Evolutionary conservation across 202 grass and related monocot genomes (phyloP), one percentile per base, ranked within the genome.

Genomic region (Tripidium arundinaceum): DNA sequence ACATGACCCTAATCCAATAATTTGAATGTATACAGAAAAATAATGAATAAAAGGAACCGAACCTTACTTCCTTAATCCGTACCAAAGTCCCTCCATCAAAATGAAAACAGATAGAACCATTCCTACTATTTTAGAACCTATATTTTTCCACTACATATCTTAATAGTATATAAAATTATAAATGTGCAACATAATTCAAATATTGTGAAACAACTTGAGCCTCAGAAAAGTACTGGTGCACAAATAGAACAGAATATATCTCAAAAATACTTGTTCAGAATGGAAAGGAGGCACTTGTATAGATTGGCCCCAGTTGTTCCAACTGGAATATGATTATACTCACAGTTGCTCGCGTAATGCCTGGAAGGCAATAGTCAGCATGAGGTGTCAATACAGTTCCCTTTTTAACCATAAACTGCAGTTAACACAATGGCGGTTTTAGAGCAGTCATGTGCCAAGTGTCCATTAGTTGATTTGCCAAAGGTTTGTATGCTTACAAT

Each of bases 341-440:
- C 89, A 98, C 95, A 78, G 90, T 98, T 72, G 88, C 88, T 31
- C 95, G 90, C 8, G 95, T 98, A 62, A 98, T 98, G 74, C 95
- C 95, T 29, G 95, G 95, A 88, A 98, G 92, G 82, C 95, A 98
- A 80, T 98, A 98, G 70, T 98, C 92, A 77, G 95, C 95, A 95
- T 98, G 95, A 86, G 95, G 95, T 83, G 95, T 98, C 63, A 81
- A 72, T 75, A 98, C 88, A 29, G 86, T 83, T 16, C 95, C 92
- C 84, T 94, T 98, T 79, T 98, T 98, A 61, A 98, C 95, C 90
- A 98, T 91, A 80, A 98, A 98, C 95, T 98, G 90, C 84, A 91
- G 61, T 85, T 58, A 69, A 78, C 9, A 61, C 33, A 80, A 10
- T 77, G 49, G 61, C 47, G 74, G 34, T 81, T 59, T 91, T 70